phyloP scores from a whole-genome alignment of 202 grass and related monocot genomes.

The Eragrostis tef region DNA sequence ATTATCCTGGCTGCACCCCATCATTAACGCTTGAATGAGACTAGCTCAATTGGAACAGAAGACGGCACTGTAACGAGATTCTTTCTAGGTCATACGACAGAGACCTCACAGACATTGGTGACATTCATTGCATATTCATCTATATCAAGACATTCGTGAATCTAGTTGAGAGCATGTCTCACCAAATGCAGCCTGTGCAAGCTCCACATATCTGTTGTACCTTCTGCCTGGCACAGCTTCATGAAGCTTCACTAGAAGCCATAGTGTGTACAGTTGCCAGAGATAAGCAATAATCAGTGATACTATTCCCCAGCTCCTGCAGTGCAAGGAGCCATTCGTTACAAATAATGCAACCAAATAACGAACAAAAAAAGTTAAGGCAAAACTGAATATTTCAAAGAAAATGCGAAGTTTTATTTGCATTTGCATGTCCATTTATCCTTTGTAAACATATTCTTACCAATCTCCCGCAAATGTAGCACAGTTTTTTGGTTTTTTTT shows the following conservation, averaged over 20 bases:
- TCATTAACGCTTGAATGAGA: not conserved
- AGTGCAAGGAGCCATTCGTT: slow-evolving; percentile 43
- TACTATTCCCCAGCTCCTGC: slow-evolving; percentile 97
- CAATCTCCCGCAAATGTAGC: not conserved
- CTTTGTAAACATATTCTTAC: not conserved
- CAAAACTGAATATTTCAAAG: not conserved
- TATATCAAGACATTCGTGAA: slow-evolving; percentile 19
- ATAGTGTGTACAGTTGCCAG: slow-evolving; percentile 98
- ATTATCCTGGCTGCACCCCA: slow-evolving; percentile 21
- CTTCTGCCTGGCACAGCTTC: slow-evolving; percentile 92
- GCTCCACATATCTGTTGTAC: slow-evolving; percentile 97
- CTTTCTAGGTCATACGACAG: slow-evolving; percentile 30
- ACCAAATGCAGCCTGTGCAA: slow-evolving; percentile 98
- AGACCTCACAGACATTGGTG: slow-evolving; percentile 16
- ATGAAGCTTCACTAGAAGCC: slow-evolving; percentile 94
- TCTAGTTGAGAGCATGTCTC: slow-evolving; percentile 45
- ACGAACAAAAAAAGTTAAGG: too few relatives aligned
- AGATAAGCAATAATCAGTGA: slow-evolving; percentile 86
- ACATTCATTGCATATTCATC: slow-evolving; percentile 27
- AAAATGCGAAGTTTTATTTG: not conserved
- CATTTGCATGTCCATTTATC: not conserved
- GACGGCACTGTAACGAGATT: slow-evolving; percentile 46
- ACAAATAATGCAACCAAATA: not conserved
- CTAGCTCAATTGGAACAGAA: slow-evolving; percentile 26
- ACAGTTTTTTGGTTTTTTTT: too few relatives aligned